phyloP scores from a whole-genome alignment of 345 rosid species.

The Gossypium australe region DNA sequence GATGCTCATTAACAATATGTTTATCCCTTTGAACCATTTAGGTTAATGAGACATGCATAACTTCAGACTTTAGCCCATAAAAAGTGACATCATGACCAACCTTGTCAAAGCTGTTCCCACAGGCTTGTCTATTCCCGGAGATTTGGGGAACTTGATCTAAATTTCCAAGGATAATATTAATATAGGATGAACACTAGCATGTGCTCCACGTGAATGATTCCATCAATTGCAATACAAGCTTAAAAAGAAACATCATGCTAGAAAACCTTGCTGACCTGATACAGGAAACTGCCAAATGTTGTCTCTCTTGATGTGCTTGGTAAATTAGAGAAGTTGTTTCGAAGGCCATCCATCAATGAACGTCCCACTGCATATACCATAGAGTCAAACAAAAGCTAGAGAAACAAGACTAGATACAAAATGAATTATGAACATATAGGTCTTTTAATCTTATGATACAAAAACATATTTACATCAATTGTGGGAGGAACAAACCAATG shows the following conservation, averaged over 20 bases:
- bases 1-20: neutral
- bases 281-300: slow-evolving; percentile 24
- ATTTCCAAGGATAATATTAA: neutral
- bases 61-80: neutral
- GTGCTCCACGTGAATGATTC: neutral
- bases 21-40: neutral
- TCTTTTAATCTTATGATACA: neutral
- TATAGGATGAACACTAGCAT: neutral
- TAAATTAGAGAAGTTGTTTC: slow-evolving; percentile 28
- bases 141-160: neutral
- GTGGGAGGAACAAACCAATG: neutral
- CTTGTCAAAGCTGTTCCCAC: neutral
- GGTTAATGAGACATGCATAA: neutral
- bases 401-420: neutral
- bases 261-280: slow-evolving; percentile 37
- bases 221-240: neutral
- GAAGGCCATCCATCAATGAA: slow-evolving; percentile 45
- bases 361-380: slow-evolving; percentile 25
- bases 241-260: slow-evolving; percentile 1
- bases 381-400: neutral
- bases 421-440: neutral
- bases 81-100: neutral
- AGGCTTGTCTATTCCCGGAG: neutral
- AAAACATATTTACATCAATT: neutral
- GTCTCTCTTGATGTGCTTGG: slow-evolving; percentile 28